Evolutionary conservation across 2,329 filamentous ascomycete species (phyloP), one percentile per base, ranked within the genome.

Genomic region (Gyromitra esculenta): DNA sequence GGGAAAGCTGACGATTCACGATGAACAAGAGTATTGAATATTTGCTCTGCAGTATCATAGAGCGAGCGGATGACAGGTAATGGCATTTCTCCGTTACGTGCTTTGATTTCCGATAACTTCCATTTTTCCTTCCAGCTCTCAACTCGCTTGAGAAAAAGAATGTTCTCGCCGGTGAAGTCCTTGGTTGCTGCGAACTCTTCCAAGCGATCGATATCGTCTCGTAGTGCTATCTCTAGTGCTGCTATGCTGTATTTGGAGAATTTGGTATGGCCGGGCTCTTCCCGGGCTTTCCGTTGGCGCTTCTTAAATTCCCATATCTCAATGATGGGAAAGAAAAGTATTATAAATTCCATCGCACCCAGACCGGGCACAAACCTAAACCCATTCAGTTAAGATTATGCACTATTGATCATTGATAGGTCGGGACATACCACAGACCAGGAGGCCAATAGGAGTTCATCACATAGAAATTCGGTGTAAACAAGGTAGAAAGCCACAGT

Each of bases 161-260:
- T 89, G 81, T 92, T 92, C 82, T 92, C 90, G 13, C 89, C 90
- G 0, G 90, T 91, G 81, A 92, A 91, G 79, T 92, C 90, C 45
- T 87, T 86, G 0, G 88, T 84, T 0, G 90, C 89, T 0, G 90
- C 90, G 81, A 91, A 92, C 67, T 88, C 83, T 72, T 90, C 88
- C 0, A 92, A 85, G 0, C 88, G 88, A 3, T 86, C 84, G 0
- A 89, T 87, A 81, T 91, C 90, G 64, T 86, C 85, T 69, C 86
- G 84, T 0, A 92, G 84, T 3, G 89, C 88, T 75, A 88, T 85
- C 78, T 92, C 89, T 1, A 92, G 85, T 0, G 89, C 88, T 54
- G 85, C 85, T 87, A 91, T 90, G 57, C 87, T 88, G 62, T 79
- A 79, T 45, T 78, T 77, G 5, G 52, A 64, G 31, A 72, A 77